phyloP scores from a whole-genome alignment of 169 alveolate species.

The Plasmodium inui region DNA sequence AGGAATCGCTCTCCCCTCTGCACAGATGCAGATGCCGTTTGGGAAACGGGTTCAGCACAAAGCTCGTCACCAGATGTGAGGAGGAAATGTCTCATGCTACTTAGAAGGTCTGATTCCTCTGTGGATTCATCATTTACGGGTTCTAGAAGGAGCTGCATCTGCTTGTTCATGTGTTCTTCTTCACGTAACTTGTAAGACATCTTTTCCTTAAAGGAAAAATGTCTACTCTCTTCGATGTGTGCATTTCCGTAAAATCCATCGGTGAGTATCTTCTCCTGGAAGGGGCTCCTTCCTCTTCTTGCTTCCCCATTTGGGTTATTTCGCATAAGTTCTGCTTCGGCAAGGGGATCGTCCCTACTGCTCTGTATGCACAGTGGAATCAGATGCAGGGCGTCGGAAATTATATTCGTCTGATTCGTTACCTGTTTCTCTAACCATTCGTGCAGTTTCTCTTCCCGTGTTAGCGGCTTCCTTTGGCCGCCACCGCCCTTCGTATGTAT shows the following conservation, averaged over 20 bases:
- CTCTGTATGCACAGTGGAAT: neutral
- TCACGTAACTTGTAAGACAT: conserved; percentile 21
- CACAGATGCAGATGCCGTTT: neutral
- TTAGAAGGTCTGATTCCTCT: neutral
- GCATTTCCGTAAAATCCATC: neutral
- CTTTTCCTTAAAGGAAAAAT: conserved; percentile 25
- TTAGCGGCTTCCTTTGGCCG: neutral
- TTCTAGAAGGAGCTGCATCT: neutral
- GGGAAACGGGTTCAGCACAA: neutral
- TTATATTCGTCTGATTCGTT: conserved; percentile 30
- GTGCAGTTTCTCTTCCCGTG: conserved; percentile 58
- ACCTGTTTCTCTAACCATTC: conserved; percentile 63
- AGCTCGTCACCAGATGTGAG: neutral
- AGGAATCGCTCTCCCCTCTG: neutral
- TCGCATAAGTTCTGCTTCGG: neutral
- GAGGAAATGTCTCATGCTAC: neutral
- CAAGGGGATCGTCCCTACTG: neutral
- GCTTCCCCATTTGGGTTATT: neutral
- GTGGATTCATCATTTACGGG: neutral
- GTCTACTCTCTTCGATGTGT: neutral
- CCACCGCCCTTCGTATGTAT: neutral
- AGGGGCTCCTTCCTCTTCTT: neutral
- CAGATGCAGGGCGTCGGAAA: conserved; percentile 37
- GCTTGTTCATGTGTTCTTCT: neutral
- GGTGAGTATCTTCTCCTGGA: neutral